Evolutionary conservation across 176 grass and related monocot species (phyloP).

Genomic region (bread wheat (Triticum aestivum)): DNA sequence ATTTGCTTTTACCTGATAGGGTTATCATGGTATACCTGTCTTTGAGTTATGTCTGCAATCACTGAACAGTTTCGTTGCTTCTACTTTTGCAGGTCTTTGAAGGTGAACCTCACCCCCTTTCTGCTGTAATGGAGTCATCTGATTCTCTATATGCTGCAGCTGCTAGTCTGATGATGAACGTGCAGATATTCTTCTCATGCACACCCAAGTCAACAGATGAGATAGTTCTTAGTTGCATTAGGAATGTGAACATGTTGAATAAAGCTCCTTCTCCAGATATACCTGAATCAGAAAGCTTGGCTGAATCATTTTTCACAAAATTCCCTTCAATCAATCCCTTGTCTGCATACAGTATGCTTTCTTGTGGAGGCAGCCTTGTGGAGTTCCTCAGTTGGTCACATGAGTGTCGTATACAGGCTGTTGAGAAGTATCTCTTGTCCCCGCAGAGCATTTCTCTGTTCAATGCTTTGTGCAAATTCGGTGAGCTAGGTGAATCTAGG

Average conservation of each 20-base stretch:
- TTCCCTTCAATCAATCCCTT: conserved; percentile 91
- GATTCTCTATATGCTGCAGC: conserved; percentile 78
- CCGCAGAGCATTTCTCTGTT: conserved; percentile 76
- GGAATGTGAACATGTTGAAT: conserved; percentile 42
- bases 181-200: conserved; percentile 81
- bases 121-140: conserved; percentile 70
- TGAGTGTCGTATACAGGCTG: conserved; percentile 62
- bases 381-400: conserved; percentile 76
- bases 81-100: conserved; percentile 72
- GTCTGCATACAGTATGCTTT: conserved; percentile 82
- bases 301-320: conserved; percentile 85
- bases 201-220: conserved; percentile 78
- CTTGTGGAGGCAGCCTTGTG: conserved; percentile 50
- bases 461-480: conserved; percentile 75
- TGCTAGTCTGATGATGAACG: conserved; percentile 74
- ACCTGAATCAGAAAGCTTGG: conserved; percentile 75
- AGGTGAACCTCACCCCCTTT: conserved; percentile 67
- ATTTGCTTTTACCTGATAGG: conserved; percentile 20
- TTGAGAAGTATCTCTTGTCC: conserved; percentile 61
- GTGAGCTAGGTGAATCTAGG: conserved; percentile 85
- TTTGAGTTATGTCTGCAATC: conserved; percentile 10
- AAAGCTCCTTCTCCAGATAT: conserved; percentile 50
- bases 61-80: conserved; percentile 9
- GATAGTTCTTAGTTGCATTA: conserved; percentile 79
- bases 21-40: neutral